phyloP scores from a whole-genome alignment of 805 yeast genomes.

The Ogataea glucozyma region DNA sequence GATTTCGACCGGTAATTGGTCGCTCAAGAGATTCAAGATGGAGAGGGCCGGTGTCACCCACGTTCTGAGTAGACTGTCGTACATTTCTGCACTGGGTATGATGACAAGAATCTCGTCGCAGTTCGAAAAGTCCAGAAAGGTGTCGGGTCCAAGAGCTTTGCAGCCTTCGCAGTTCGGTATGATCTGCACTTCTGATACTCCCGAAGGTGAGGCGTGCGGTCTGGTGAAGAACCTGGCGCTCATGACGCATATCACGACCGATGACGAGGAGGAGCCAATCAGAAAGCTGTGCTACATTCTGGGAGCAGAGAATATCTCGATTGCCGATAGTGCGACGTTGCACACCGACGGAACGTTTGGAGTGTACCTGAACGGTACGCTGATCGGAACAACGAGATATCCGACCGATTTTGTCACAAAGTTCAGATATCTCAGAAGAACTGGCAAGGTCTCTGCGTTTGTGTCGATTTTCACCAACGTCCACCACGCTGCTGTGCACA shows the following conservation, averaged over 20 bases:
- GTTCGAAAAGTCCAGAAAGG: slow-evolving; percentile 96
- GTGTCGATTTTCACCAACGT: slow-evolving; percentile 87
- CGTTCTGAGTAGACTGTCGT: slow-evolving; percentile 86
- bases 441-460: slow-evolving; percentile 84
- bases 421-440: slow-evolving; percentile 79
- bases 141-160: slow-evolving; percentile 96
- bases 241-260: slow-evolving; percentile 98
- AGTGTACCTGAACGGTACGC: slow-evolving; percentile 89
- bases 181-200: slow-evolving; percentile 98
- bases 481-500: slow-evolving; percentile 91
- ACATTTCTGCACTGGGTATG: slow-evolving; percentile 96
- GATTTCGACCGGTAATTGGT: slow-evolving; percentile 98
- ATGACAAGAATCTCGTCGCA: slow-evolving; percentile 99
- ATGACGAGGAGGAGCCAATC: slow-evolving; percentile 93
- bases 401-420: slow-evolving; percentile 79
- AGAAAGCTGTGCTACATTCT: slow-evolving; percentile 70
- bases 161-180: slow-evolving; percentile 99
- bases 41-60: slow-evolving; percentile 99
- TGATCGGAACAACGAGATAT: slow-evolving; percentile 84
- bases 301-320: slow-evolving; percentile 86
- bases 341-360: slow-evolving; percentile 81
- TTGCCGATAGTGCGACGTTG: slow-evolving; percentile 79
- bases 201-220: slow-evolving; percentile 99
- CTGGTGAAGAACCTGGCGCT: slow-evolving; percentile 93
- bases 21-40: slow-evolving; percentile 97